Base-by-base conservation (phyloP, 2,329 filamentous ascomycete genomes). In the Pseudogymnoascus sp. region DNA sequence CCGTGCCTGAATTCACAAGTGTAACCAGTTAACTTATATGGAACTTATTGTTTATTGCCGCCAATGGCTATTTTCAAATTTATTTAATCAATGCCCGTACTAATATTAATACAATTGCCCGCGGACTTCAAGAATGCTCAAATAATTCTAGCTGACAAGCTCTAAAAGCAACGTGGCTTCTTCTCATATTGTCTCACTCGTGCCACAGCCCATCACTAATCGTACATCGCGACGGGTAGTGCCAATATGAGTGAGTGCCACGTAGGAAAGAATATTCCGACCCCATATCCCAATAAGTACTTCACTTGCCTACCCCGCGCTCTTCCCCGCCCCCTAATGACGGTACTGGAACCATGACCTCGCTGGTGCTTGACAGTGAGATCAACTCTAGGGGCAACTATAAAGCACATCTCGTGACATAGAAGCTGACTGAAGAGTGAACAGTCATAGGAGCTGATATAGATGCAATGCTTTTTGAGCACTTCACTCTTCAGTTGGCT, bases 401-500 rank as follows among this genome's bases (percentile, higher is more conserved):
- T 53, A 28, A n/a, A 53, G 43, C 14, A 16, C 23, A 16, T 49
- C 43, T 31, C 43, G 16, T 16, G 14, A 23, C 23, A 31, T 3
- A 31, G 43, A 49, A 53, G 14, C 23, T 8, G 14, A 53, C 23
- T 11, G 23, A 53, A 31, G 43, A 53, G 8, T 9, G 43, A 28
- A 9, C 23, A 5, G 3, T 12, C 4, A 11, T n/a, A 28, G 21
- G 21, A 9, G 23, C 43, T 16, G 43, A 28, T 28, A 28, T 53
- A 31, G 23, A 31, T 16, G 12, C 43, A 53, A 28, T 53, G 43
- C 23, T 14, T 53, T 5, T 16, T 4, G 1, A 28, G 1, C 23
- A 31, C 43, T 28, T 53, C 65, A 59, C 43, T 11, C 60, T 7
- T 60, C 25, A 37, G 34, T 37, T 49, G 71, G 68, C 61, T 70